Evolutionary conservation across 2,329 filamentous ascomycete species (phyloP), one percentile per base, ranked within the genome.

Genomic region (Sporothrix luriei): DNA sequence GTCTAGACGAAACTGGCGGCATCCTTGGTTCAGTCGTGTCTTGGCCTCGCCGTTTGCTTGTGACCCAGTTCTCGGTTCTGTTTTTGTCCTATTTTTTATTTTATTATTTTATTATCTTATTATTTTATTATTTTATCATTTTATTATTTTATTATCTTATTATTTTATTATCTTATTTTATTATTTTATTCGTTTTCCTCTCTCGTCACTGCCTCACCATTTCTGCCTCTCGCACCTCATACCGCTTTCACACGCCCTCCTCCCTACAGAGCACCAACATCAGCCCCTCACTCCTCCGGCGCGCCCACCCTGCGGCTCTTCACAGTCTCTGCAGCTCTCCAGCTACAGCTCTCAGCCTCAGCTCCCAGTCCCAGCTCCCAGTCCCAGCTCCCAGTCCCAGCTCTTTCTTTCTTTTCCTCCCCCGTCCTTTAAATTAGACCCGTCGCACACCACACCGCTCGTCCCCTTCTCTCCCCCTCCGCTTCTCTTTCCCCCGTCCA

Each of bases 161-260:
- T n/a, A n/a, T n/a, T n/a, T n/a, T n/a, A n/a, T n/a, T n/a, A n/a
- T n/a, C n/a, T n/a, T n/a, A n/a, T n/a, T n/a, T n/a, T n/a, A n/a
- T n/a, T n/a, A n/a, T n/a, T n/a, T 49, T 49, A 29, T 49, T 49
- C 13, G 51, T 51, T 11, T 49, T 40, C 10, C 9, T 26, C 61
- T 26, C 5, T 33, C n/a, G n/a, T 33, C 33, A 33, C 61, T 46
- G 24, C 16, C 14, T 11, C 57, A 24, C 7, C 21, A 16, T 46
- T 48, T 3, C 59, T 65, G 46, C 62, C 26, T 65, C 61, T 65
- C 43, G 46, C 61, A 62, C n/a, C 57, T 59, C 55, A 40, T 57
- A 33, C 33, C 33, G 7, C 33, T 6, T 33, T 33, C 33, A 33
- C 33, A 33, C 33, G 5, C 33, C 33, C 4, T 9, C n/a, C n/a